Base-by-base conservation (phyloP, 192 early-diverging fungal genomes). In the Helicostylum pulchrum region DNA sequence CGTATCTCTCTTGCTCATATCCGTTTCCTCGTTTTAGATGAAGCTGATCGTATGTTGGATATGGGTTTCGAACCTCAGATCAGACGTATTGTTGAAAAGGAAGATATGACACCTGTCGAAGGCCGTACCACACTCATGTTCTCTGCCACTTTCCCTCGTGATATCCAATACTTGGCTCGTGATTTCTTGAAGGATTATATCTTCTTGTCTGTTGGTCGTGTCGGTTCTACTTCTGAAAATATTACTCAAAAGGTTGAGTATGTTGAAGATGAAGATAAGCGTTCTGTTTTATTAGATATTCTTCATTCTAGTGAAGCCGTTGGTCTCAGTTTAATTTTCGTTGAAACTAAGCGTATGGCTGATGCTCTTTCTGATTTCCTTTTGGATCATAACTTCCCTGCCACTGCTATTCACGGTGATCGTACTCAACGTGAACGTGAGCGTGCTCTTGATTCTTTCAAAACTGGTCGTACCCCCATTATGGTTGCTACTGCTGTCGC, bases 41-140 rank as follows among this genome's bases (percentile, higher is more conserved):
- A 97, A 77, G 95, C 94, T 26, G 96, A 98, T 80, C 88, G 96
- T 63, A 98, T 96, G 96, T 84, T 98, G 70, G 95, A 99, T 68
- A 87, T 90, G 73, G 94, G 93, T 62, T 96, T 96, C 81, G 92
- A 99, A 70, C 90, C 89, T 61, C 91, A 93, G 68, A 96, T 98
- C 67, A 84, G 87, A 65, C 88, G 91, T 58, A 93, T 99, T 73
- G 87, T 96, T 53, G 89, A 84, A 80, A 64, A 92, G 89, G 80
- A 85, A 81, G 82, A 76, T 68, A 92, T 76, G 86, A 86, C 75
- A 64, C 78, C 77, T 48, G 85, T 95, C 26, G 61, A 78, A 15
- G 77, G 83, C 46, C 88, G 93, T 21, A 90, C 92, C 74, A 96
- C 93, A 3, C 90, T 96, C 77, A 96, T 96, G 94, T 96, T 95